These are phyloP conservation scores for Leccinum pachyderme DNA, from an alignment of 1,284 basidiomycete species.

Conservation along the genomic window DNA sequence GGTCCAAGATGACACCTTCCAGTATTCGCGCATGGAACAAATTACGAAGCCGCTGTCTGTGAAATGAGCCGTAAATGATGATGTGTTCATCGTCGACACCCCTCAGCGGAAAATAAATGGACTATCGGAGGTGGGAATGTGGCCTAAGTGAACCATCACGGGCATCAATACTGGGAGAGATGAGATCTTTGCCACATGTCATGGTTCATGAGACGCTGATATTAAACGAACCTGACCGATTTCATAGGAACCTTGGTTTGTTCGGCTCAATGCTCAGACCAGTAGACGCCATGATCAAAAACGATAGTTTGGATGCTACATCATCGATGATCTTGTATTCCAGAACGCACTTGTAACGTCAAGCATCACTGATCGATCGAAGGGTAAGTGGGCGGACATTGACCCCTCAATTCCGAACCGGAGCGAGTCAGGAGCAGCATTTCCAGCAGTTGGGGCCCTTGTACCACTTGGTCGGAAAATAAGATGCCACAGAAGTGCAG, in stretches of 20 bases:
- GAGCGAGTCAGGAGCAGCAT: neutral
- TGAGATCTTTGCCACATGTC: slow-evolving; percentile 2
- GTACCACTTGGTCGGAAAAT: slow-evolving; percentile 8
- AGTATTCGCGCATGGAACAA: slow-evolving; percentile 9
- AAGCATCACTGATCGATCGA: neutral
- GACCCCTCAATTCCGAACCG: slow-evolving; percentile 1
- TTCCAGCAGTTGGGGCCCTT: neutral
- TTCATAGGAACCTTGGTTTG: neutral
- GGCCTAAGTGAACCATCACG: neutral
- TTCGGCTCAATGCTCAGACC: neutral
- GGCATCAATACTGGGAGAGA: slow-evolving; percentile 10
- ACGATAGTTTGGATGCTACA: neutral
- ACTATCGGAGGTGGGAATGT: neutral
- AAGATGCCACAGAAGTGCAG: slow-evolving; percentile 9
- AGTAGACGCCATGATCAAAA: neutral
- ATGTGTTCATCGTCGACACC: slow-evolving; percentile 11
- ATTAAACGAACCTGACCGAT: slow-evolving; percentile 15
- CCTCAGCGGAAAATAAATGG: slow-evolving; percentile 9
- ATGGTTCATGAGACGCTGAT: slow-evolving; percentile 19
- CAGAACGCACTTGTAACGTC: neutral
- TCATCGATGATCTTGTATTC: neutral
- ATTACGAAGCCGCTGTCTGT: slow-evolving; percentile 14
- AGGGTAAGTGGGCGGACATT: neutral
- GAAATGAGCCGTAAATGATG: slow-evolving; percentile 13
- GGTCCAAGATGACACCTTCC: slow-evolving; percentile 1